Percentiles rank a stretch among this genome's conserved stretches.
These are phyloP conservation scores for Pestalotiopsis sp. DNA, from an alignment of 2,329 filamentous ascomycete species.

Conservation along the genomic window DNA sequence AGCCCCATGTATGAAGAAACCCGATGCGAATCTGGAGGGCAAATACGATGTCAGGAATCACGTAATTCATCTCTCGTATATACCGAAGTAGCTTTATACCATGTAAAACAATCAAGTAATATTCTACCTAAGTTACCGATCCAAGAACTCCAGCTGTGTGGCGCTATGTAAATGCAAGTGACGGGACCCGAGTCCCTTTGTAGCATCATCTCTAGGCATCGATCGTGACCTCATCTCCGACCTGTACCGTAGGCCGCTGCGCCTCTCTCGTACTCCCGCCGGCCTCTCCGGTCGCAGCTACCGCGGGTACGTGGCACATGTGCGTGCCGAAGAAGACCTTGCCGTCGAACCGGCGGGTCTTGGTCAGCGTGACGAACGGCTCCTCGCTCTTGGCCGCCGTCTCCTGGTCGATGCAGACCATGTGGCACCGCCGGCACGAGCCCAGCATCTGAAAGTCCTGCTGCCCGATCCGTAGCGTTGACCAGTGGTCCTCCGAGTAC, in stretches of 20 bases:
- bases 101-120: slow-evolving; percentile 4
- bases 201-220: slow-evolving; percentile 13
- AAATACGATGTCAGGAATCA: background rate
- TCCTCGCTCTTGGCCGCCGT: slow-evolving; percentile 79
- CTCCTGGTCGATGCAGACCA: slow-evolving; percentile 91
- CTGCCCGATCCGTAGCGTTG: slow-evolving; percentile 64
- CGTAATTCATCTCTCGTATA: background rate
- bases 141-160: background rate
- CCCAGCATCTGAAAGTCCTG: slow-evolving; percentile 74
- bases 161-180: background rate
- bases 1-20: background rate
- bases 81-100: background rate
- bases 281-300: too few relatives aligned
- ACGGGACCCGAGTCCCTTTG: background rate
- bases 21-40: background rate
- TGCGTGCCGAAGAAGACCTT: slow-evolving; percentile 92
- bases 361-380: slow-evolving; percentile 85
- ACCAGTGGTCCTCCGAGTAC: slow-evolving; percentile 84
- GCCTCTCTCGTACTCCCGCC: slow-evolving; percentile 24
- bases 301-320: slow-evolving; percentile 53
- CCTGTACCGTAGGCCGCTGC: slow-evolving; percentile 47
- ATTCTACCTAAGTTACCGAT: background rate
- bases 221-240: slow-evolving; percentile 46
- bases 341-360: slow-evolving; percentile 80
- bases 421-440: slow-evolving; percentile 86